Evolutionary conservation across 2,329 filamentous ascomycete species (phyloP), one percentile per base, ranked within the genome.

Genomic region (Fusarium sp.): DNA sequence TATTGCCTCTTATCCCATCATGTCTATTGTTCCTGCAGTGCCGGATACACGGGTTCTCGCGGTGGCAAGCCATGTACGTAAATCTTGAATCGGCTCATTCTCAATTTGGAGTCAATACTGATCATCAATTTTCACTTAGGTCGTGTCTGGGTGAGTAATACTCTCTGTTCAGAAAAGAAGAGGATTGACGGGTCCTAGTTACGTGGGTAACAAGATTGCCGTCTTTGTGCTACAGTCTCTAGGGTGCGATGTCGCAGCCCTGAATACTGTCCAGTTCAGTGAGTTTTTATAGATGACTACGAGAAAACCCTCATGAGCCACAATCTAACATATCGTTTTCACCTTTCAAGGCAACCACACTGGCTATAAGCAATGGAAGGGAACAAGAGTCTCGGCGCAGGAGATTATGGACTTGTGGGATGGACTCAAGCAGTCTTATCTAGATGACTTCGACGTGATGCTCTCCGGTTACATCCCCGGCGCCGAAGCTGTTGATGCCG

Each of bases 201-300:
- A 98, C 86, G 96, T 99, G 72, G 96, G 96, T 54, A 99, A 99
- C 80, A 97, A 95, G 76, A 97, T 99, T 85, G 94, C 94, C 43
- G 94, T 94, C 2, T 97, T 97, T 77, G 93, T 94, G 72, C 91
- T 99, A 86, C 95, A 99, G 80, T 92, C 92, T 1, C 83, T 99
- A 53, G 96, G 96, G 49, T 98, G 94, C 77, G 95, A 99, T 76
- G 95, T 98, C 9, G 92, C 94, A 11, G 93, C 94, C 4, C 87
- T 99, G 75, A 98, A 99, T 79, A 99, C 96, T 0, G 96, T 99
- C 9, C 92, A 99, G 76, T 99, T 98, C 83, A 98, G 95, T 97
- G 84, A 80, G 91, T 82, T 37, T 25, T 23, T 30, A 16, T 14
- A 10, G 21, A 7, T 23, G 32, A 23, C 11, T 9, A 40, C 34